Conservation (phyloP, 352 stramenopile genomes). For the Lagenidium sp. region DNA sequence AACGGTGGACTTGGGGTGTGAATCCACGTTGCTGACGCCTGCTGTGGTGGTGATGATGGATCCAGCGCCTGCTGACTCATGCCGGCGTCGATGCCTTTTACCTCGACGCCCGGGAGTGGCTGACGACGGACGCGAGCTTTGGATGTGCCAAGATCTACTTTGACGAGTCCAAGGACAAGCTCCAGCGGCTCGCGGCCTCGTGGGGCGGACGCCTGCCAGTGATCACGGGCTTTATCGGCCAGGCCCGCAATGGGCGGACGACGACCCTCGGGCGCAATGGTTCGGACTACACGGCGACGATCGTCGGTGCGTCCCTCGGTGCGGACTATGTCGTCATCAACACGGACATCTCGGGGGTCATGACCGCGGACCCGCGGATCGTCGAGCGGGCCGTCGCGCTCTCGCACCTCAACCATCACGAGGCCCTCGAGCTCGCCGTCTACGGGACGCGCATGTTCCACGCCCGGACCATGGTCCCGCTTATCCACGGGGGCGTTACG, state of each 20-base stretch:
- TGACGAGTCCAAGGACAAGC: conserved; percentile 62
- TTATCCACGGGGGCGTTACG: conserved; percentile 71
- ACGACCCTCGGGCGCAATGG: conserved; percentile 79
- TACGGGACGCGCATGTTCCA: conserved; percentile 85
- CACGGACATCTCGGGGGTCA: conserved; percentile 77
- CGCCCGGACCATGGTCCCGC: conserved; percentile 74
- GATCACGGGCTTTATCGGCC: conserved; percentile 75
- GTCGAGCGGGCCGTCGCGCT: conserved; percentile 64
- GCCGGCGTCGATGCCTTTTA: conserved; percentile 55
- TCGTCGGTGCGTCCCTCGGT: conserved; percentile 56
- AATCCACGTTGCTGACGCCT: no score
- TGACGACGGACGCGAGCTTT: conserved; percentile 61
- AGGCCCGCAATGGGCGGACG: conserved; percentile 43
- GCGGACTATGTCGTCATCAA: conserved; percentile 83
- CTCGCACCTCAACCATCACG: conserved; percentile 71
- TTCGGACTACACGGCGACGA: conserved; percentile 77
- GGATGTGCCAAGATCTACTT: conserved; percentile 75
- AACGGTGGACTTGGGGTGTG: no score
- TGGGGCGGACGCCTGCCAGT: conserved; percentile 50
- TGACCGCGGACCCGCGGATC: conserved; percentile 73
- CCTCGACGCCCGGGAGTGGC: conserved; percentile 61
- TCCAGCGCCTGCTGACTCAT: conserved; percentile 33
- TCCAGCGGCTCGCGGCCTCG: conserved; percentile 24
- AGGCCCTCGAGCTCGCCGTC: conserved; percentile 70
- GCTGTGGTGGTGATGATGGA: no score